Base-by-base conservation (phyloP, 1,284 basidiomycete genomes). In the Moesziomyces antarcticus region DNA sequence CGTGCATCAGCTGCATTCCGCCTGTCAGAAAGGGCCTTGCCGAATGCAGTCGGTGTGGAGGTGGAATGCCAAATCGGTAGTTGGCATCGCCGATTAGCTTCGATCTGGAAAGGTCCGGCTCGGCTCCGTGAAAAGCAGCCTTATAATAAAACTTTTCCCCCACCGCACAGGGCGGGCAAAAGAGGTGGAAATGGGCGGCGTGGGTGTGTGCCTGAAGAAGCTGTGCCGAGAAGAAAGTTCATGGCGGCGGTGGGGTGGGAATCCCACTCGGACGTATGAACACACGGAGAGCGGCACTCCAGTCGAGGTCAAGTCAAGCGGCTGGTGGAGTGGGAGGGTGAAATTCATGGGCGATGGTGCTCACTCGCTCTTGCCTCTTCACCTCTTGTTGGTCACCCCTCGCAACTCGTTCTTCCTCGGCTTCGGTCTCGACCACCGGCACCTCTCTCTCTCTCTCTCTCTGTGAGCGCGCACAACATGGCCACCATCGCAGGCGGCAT, bases 311-410 rank as follows among this genome's bases (percentile, higher is more conserved):
- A 20, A 5, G 33, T 21, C 27, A 49, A 57, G 13, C 18, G 20
- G 47, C 30, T 35, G 47, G 13, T 49, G 30, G 30, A 13, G 16
- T 7, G 14, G 16, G 14, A 22, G 3, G 25, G 9, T 18, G 7
- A 18, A 13, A 22, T 51, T 22, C n/a, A 22, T 51, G 24, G 21
- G 9, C 10, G 20, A 5, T 45, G 20, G n/a, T 30, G 25, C 27
- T 5, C 8, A 6, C 1, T 14, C 22, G 13, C 1, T 41, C 35
- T 51, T 62, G 59, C 47, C 46, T 35, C 55, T 56, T 53, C 56
- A 64, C 60, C 61, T 70, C 53, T 56, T 33, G 52, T 60, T 64
- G 60, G 53, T 64, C 61, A 64, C 50, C 53, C 30, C 53, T 33
- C 43, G 20, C 49, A 5, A 45, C 37, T 40, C 27, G 11, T 25